These are phyloP conservation scores for Stemphylium vesicarium DNA, from an alignment of 2,329 filamentous ascomycete genomes.

Conservation along the genomic window DNA sequence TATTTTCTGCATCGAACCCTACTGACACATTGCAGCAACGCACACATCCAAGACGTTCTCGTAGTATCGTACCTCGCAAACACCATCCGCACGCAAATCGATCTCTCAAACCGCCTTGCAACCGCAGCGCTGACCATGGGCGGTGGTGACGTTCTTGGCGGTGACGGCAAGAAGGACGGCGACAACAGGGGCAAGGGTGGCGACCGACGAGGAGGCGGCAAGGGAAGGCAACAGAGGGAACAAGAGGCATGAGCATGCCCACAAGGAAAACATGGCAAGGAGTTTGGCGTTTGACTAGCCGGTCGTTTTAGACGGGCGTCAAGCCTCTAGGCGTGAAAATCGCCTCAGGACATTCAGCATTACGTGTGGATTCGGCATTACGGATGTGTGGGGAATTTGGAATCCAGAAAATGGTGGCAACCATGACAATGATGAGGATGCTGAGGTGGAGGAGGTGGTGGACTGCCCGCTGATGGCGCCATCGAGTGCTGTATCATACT, in stretches of 20 bases:
- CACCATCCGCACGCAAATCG: conserved; percentile 98
- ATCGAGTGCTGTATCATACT: too few relatives aligned
- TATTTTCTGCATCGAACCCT: background rate
- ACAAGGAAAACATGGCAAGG: conserved; percentile 21
- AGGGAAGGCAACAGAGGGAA: conserved; percentile 43
- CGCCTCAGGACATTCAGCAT: background rate
- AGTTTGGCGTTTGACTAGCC: conserved; percentile 29
- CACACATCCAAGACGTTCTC: conserved; percentile 98
- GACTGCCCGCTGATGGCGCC: background rate
- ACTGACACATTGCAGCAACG: conserved; percentile 70
- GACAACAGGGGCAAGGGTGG: conserved; percentile 40
- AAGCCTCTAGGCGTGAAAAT: conserved; percentile 1
- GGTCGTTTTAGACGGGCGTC: conserved; percentile 5
- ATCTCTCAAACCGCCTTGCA: conserved; percentile 92
- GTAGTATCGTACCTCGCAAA: conserved; percentile 98
- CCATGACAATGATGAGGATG: background rate
- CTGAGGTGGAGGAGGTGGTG: too few relatives aligned
- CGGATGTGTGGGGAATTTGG: background rate
- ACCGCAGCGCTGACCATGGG: conserved; percentile 62
- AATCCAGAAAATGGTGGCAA: background rate
- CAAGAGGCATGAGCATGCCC: conserved; percentile 40
- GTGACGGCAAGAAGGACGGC: conserved; percentile 44
- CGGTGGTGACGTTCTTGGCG: conserved; percentile 46
- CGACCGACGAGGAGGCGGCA: conserved; percentile 40
- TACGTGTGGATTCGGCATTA: background rate